These are phyloP conservation scores for Malus hybrid DNA, from an alignment of 331 rosid species.

Conservation along the genomic window DNA sequence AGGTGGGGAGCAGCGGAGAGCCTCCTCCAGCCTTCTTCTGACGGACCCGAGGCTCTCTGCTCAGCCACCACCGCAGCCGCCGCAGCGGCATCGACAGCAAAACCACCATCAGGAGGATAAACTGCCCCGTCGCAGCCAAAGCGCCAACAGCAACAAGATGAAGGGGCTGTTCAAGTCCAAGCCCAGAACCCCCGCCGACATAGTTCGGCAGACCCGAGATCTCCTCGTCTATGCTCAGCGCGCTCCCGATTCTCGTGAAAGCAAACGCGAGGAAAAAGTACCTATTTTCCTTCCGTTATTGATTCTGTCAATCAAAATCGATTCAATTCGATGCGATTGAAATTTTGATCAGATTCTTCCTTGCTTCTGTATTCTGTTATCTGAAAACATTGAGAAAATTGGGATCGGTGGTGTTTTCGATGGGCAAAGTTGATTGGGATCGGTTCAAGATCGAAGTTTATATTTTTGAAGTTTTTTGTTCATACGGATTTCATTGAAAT, in stretches of 20 bases:
- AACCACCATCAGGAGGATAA: not conserved
- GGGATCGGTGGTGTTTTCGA: not conserved
- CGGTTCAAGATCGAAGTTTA: not conserved
- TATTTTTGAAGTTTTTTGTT: not conserved
- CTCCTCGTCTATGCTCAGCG: constrained; percentile 57
- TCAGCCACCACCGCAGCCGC: not conserved
- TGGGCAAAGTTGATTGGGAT: not conserved
- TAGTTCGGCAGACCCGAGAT: constrained; percentile 88
- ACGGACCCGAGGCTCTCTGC: constrained; percentile 9
- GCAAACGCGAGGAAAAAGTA: constrained; percentile 93
- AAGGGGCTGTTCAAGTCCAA: constrained; percentile 90
- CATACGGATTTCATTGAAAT: not conserved
- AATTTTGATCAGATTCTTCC: not conserved
- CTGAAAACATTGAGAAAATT: not conserved
- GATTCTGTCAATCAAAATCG: not conserved
- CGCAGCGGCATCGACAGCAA: not conserved
- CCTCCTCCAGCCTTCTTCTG: constrained; percentile 19
- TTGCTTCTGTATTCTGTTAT: not conserved
- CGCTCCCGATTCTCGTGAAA: constrained; percentile 48
- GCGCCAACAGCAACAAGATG: constrained; percentile 44
- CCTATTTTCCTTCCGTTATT: no score
- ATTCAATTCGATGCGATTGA: not conserved
- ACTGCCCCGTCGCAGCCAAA: constrained; percentile 14
- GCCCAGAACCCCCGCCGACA: constrained; percentile 77
- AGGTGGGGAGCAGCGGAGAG: constrained; percentile 23